Percentiles rank a stretch among this genome's conserved stretches.
phyloP scores from a whole-genome alignment of 495 filamentous ascomycete genomes.

The Chaetomium fimeti region DNA sequence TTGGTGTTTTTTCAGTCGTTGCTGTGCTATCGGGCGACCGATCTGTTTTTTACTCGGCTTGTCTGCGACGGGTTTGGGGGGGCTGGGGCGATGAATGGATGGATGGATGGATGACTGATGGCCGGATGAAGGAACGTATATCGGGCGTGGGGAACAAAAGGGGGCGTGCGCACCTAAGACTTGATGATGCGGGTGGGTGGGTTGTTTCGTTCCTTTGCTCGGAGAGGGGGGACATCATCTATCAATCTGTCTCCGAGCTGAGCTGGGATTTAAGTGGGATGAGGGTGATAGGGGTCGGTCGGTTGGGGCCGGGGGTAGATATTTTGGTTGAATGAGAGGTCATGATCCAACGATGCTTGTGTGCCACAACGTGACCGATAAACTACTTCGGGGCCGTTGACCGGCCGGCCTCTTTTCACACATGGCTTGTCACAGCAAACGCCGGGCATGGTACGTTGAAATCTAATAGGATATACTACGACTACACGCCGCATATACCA shows the following conservation, averaged over 20 bases:
- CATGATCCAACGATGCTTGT: neutral
- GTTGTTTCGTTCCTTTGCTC: neutral
- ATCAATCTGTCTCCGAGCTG: neutral
- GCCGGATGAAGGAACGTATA: constrained; percentile 12
- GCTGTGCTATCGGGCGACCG: constrained; percentile 7
- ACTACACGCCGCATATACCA: neutral
- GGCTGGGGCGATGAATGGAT: neutral
- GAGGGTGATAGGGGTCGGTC: no score
- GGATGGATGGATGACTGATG: constrained; percentile 13
- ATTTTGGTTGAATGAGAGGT: neutral
- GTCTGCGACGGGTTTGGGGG: neutral
- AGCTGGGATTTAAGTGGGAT: neutral
- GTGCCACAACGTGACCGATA: neutral
- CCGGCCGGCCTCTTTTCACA: neutral
- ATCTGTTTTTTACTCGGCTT: neutral
- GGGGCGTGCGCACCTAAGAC: neutral
- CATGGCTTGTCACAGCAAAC: neutral
- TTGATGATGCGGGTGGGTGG: neutral
- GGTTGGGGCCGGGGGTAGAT: neutral
- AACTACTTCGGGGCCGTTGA: neutral
- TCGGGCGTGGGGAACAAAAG: neutral
- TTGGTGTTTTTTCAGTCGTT: constrained; percentile 2
- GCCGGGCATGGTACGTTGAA: no score
- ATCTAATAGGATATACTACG: neutral
- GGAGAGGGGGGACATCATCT: neutral